Evolutionary conservation across 2,329 filamentous ascomycete genomes (phyloP), one percentile per base, ranked within the genome.

Genomic region (Meredithiella fracta): DNA sequence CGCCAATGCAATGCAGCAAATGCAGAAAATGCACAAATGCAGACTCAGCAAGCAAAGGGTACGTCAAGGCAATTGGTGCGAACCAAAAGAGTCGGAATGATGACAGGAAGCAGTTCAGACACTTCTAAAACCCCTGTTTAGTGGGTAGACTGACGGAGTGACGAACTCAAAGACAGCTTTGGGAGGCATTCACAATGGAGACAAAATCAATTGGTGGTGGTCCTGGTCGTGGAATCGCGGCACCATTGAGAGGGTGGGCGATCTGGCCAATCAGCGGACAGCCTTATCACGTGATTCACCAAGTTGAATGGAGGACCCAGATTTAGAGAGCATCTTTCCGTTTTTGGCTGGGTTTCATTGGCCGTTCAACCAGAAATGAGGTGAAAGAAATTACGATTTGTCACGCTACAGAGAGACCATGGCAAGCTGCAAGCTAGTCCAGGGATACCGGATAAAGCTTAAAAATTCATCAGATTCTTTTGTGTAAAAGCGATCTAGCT

Each of bases 91-190:
- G 40, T 17, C 20, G 22, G 1, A 37, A 51, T 31, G 26, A 23
- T 15, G 44, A 47, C 53, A 42, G 37, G 44, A 51, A 25, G 37
- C 40, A 47, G 51, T 47, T 52, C 23, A 11, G 29, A 34, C 29
- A 49, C 51, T 50, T n/a, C 20, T 37, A 51, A 44, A 54, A 58
- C 47, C 51, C 51, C 37, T 54, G 56, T 47, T 54, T 58, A 44
- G 44, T 54, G 37, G 52, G 38, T 49, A 54, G 56, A 44, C 47
- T 51, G 52, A 44, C 42, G 25, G 9, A 25, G 6, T 49, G 44
- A 42, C 38, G 17, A 42, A 42, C 44, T 20, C 44, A 49, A 23
- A 49, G 22, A 14, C 22, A 11, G n/a, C 3, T 25, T 49, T 38
- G 26, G 47, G 44, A 49, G 22, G 44, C 11, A 25, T 20, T 49